phyloP scores from a whole-genome alignment of 345 rosid species.

The Camelina sativa region DNA sequence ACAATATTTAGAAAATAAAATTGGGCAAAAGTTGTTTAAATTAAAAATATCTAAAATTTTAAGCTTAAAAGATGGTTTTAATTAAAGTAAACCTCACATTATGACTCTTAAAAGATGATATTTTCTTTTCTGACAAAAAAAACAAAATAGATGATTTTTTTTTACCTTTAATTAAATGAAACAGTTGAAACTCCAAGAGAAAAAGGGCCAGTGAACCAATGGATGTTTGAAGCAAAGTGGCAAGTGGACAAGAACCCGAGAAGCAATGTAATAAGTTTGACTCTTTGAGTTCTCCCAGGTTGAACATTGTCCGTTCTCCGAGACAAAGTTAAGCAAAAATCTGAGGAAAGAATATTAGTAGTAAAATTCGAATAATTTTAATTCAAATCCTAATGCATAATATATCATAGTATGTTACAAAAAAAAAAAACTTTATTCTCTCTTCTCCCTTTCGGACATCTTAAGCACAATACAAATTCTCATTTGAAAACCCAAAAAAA shows the following conservation, averaged over 20 bases:
- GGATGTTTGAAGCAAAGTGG: slow-evolving; percentile 47
- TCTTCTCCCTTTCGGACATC: slow-evolving; percentile 33
- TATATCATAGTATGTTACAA: background rate
- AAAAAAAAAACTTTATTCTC: slow-evolving; percentile 17
- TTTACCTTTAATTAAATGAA: background rate
- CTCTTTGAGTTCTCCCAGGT: slow-evolving; percentile 33
- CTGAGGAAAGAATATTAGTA: background rate
- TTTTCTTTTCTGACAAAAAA: background rate
- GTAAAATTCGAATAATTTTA: slow-evolving; percentile 3
- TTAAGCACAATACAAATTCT: slow-evolving; percentile 20
- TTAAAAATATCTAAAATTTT: too few relatives aligned
- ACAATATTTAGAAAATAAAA: too few relatives aligned
- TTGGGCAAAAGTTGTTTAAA: background rate
- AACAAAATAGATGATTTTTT: background rate
- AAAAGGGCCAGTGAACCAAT: slow-evolving; percentile 34
- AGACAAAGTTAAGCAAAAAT: background rate
- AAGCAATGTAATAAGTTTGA: slow-evolving; percentile 35
- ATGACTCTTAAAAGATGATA: slow-evolving; percentile 12
- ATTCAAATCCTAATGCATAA: background rate
- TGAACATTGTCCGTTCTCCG: slow-evolving; percentile 35
- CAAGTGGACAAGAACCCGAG: slow-evolving; percentile 34
- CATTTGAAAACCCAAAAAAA: background rate
- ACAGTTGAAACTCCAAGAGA: slow-evolving; percentile 23
- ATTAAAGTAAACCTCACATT: background rate
- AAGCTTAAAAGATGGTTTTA: background rate